These are phyloP conservation scores for Pedinophyceae sp. DNA, from an alignment of 139 green algal species.

Conservation along the genomic window DNA sequence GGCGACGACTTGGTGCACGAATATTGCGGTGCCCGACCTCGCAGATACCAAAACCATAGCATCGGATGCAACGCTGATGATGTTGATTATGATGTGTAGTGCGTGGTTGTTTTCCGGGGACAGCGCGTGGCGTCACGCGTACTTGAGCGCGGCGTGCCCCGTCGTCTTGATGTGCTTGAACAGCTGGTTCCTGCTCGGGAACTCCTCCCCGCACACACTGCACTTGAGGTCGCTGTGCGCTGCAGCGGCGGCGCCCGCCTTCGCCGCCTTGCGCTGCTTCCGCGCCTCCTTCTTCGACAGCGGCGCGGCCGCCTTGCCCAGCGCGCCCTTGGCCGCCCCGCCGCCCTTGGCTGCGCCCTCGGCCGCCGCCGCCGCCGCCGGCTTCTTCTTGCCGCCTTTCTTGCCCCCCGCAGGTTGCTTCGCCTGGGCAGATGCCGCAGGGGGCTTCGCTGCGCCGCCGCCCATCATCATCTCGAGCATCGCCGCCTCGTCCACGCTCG, in stretches of 20 bases:
- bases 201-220: constrained; percentile 28
- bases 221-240: constrained; percentile 25
- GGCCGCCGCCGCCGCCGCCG: background rate
- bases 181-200: constrained; percentile 40
- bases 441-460: background rate
- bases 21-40: too few relatives aligned
- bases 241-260: background rate
- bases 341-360: background rate
- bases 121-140: too few relatives aligned
- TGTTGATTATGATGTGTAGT: too few relatives aligned
- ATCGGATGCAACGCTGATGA: too few relatives aligned
- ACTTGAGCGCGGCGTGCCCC: constrained; percentile 34
- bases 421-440: background rate
- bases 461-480: constrained; percentile 3
- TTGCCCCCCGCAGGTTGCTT: background rate
- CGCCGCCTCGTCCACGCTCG: constrained; percentile 10
- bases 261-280: constrained; percentile 10
- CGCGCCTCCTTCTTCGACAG: background rate
- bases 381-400: background rate
- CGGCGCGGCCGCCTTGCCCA: background rate
- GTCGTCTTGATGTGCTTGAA: constrained; percentile 47
- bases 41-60: too few relatives aligned
- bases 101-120: too few relatives aligned
- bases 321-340: background rate
- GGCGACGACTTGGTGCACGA: too few relatives aligned